Base-by-base conservation (phyloP, 345 rosid species). In the Atalantia buxifolia region DNA sequence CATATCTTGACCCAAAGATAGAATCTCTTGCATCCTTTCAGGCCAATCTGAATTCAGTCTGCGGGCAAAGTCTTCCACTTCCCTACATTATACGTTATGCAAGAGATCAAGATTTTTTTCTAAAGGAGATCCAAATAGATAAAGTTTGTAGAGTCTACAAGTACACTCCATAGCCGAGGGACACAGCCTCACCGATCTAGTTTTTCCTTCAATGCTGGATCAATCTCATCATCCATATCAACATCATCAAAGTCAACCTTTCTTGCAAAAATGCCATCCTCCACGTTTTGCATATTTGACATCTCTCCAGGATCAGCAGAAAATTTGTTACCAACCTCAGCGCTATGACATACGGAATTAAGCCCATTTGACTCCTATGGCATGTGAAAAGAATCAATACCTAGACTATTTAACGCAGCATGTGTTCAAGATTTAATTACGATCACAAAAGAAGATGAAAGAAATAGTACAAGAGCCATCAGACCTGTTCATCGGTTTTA, bases 11-110 rank as follows among this genome's bases (percentile, higher is more conserved):
- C 92, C 93, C 79, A 80, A 73, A 31, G 88, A 88, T 42, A 84
- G 83, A 69, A 93, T 89, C 84, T 91, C 92, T 78, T 88, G 90
- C 87, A 89, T 89, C 81, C 94, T 88, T 79, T 88, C 91, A 16
- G 92, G 92, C 94, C 95, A 93, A 76, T 87, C 92, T 35, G 98
- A 89, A 88, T 93, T 90, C 79, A 92, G 84, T 87, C 98, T 89
- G 40, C 94, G 86, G 48, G 97, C 98, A 90, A 93, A 95, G 78
- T 93, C 98, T 82, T 88, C 98, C 33, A 93, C 97, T 84, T 94
- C 98, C 84, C 98, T 94, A 75, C 28, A 25, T 27, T 61, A 9
- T 24, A 30, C 40, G 42, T 28, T 36, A 63, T 48, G 2, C 21
- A 13, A 75, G 30, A 38, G 24, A 56, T 63, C 13, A 42, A 9